Evolutionary conservation across 2,329 filamentous ascomycete genomes (phyloP).

Genomic region (Onygenales sp.): DNA sequence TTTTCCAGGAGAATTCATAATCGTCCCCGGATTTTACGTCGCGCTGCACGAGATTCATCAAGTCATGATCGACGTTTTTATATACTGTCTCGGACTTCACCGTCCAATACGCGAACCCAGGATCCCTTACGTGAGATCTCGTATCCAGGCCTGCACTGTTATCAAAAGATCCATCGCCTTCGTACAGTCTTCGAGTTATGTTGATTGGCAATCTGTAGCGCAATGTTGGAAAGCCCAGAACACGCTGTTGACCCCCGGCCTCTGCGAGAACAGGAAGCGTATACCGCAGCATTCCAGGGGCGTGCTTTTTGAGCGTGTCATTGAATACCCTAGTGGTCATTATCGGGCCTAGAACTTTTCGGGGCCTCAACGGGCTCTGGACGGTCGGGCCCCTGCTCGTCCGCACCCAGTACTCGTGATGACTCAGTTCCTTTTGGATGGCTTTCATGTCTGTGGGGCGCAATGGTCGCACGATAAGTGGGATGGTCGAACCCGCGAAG

Average conservation of each 20-base stretch:
- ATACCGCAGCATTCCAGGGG: slow-evolving; percentile 29
- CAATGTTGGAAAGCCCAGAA: slow-evolving; percentile 11
- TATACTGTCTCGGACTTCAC: slow-evolving; percentile 31
- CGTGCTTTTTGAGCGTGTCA: slow-evolving; percentile 17
- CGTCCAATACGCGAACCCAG: slow-evolving; percentile 10
- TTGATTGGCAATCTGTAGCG: slow-evolving; percentile 13
- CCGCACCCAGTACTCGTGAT: neutral
- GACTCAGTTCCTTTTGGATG: slow-evolving; percentile 5
- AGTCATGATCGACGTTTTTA: slow-evolving; percentile 26
- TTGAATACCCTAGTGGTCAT: slow-evolving; percentile 8
- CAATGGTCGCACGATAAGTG: slow-evolving; percentile 34
- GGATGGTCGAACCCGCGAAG: neutral
- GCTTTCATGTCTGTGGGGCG: slow-evolving; percentile 20
- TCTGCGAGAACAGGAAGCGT: slow-evolving; percentile 31
- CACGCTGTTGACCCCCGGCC: neutral
- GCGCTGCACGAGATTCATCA: neutral
- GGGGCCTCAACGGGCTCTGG: too few species aligned
- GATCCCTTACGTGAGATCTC: neutral
- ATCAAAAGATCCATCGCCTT: slow-evolving; percentile 1
- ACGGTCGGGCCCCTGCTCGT: too few species aligned
- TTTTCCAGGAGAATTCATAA: neutral
- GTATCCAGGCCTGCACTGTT: too few species aligned
- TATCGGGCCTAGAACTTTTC: neutral
- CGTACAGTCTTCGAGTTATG: slow-evolving; percentile 20
- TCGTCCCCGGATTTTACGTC: too few species aligned